Conservation (phyloP, 306 rosid genomes). For the Quercus alba region DNA sequence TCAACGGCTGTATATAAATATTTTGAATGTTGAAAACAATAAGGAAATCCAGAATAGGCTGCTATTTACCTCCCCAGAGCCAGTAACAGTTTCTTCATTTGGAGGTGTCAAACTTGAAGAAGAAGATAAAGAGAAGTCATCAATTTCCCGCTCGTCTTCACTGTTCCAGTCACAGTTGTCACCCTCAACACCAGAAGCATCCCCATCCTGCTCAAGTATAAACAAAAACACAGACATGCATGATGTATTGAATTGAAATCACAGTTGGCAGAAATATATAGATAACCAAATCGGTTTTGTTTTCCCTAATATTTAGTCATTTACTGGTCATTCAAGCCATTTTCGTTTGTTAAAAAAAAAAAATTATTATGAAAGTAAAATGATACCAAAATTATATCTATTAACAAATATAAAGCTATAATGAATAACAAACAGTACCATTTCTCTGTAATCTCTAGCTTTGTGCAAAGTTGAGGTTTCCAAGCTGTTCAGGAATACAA, state of each 20-base stretch:
- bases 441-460: constrained; percentile 7
- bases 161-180: constrained; percentile 76
- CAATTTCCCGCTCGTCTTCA: constrained; percentile 85
- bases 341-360: constrained; percentile 10
- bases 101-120: constrained; percentile 44
- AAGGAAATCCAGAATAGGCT: neutral
- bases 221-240: constrained; percentile 5
- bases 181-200: constrained; percentile 50
- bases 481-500: constrained; percentile 26
- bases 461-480: neutral
- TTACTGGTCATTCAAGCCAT: neutral
- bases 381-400: neutral
- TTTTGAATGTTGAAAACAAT: neutral
- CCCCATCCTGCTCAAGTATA: constrained; percentile 51
- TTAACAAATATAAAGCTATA: neutral
- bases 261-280: neutral
- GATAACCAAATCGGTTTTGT: neutral
- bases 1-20: neutral
- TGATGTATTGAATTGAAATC: constrained; percentile 2
- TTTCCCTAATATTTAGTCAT: neutral
- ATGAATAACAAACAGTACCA: constrained; percentile 23
- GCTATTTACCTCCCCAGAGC: constrained; percentile 47
- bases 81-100: constrained; percentile 37
- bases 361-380: constrained; percentile 17
- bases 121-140: constrained; percentile 45